Evolutionary conservation across 805 yeast species (phyloP), one percentile per base, ranked within the genome.

Genomic region (Yarrowia keelungensis): DNA sequence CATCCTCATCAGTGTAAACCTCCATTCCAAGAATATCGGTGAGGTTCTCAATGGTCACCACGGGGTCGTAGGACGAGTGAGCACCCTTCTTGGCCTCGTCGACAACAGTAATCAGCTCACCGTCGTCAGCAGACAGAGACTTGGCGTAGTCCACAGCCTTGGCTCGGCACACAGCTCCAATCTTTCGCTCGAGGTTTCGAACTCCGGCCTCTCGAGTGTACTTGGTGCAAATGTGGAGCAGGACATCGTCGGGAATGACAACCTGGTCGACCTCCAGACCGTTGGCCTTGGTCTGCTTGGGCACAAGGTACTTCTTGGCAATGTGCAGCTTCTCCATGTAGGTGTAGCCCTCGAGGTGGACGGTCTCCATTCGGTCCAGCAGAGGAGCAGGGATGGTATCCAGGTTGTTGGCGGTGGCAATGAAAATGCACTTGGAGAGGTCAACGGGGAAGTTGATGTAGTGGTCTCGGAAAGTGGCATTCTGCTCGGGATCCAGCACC

Each of bases 161-260:
- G 70, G 86, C 88, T 66, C 98, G 84, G 74, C 97, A 92, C 38
- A 92, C 82, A 0, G 91, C 82, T 0, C 92, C 92, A 67, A 92
- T 81, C 69, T 84, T 82, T 53, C 97, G 82, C 74, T 92, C 97
- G 70, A 92, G 81, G 70, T 85, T 87, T 73, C 97, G 83, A 19
- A 92, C 96, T 3, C 97, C 97, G 0, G 97, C 86, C 76, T 92
- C 97, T 67, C 93, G 81, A 0, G 97, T 89, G 75, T 91, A 92
- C 71, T 84, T 85, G 2, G 86, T 80, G 35, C 91, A 89, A 59
- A 92, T 79, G 61, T 83, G 83, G 73, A 84, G 79, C 81, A 92
- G 81, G 1, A 89, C 87, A 0, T 82, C 82, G 26, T 84, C 84
- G 16, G 80, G 80, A 5, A 91, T 76, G 5, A 72, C 69, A 8